Evolutionary conservation across 352 stramenopile species (phyloP).

Genomic region (Phytopythium boreale): DNA sequence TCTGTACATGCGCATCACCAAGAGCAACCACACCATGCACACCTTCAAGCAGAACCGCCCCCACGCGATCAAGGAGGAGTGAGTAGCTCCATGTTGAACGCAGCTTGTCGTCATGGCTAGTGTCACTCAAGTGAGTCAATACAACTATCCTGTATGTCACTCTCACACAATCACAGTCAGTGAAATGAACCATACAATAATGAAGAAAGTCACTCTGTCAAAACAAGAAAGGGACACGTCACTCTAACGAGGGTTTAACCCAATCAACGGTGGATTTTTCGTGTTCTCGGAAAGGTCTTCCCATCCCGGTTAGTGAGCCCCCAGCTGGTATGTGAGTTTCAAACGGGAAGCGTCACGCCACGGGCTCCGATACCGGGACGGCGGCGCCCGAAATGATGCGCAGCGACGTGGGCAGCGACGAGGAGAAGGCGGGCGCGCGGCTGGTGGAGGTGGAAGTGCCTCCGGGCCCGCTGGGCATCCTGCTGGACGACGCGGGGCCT

Average conservation of each 20-base stretch:
- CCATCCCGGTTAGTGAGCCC: too few relatives aligned
- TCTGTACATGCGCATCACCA: constrained; percentile 33
- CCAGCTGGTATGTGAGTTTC: not conserved
- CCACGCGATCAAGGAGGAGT: constrained; percentile 35
- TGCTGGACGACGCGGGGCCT: constrained; percentile 42
- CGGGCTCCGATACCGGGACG: too few relatives aligned
- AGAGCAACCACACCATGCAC: constrained; percentile 40
- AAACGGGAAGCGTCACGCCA: not conserved
- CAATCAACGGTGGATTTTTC: not conserved
- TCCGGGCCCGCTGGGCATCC: constrained; percentile 60
- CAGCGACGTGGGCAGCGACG: not conserved
- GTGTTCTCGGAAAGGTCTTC: too few relatives aligned
- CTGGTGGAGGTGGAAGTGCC: constrained; percentile 47
- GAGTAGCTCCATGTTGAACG: not conserved
- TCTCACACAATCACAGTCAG: not conserved
- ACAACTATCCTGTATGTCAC: too few relatives aligned
- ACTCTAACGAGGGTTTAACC: too few relatives aligned
- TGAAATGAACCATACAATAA: not conserved
- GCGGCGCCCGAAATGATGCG: constrained; percentile 4
- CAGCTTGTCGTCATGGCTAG: not conserved
- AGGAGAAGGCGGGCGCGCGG: not conserved
- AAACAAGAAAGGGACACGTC: not conserved
- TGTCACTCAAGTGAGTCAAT: not conserved
- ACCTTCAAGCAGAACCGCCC: constrained; percentile 48
- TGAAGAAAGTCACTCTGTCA: not conserved